phyloP scores from a whole-genome alignment of 2,329 filamentous ascomycete species.

The Aspergillus neoniger region DNA sequence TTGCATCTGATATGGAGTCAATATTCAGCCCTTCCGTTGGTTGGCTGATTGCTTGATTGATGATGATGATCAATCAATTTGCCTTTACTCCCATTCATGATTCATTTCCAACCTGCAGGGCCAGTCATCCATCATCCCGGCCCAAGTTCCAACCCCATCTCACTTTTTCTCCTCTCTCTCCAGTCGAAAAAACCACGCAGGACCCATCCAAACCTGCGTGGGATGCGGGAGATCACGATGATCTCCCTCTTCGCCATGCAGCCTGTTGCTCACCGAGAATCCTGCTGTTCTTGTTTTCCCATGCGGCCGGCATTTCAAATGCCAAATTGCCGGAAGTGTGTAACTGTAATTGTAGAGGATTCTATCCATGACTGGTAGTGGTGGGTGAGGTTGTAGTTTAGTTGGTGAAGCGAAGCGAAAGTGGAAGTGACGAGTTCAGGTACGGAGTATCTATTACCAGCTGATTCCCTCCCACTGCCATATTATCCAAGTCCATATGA shows the following conservation, averaged over 20 bases:
- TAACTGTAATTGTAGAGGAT: background rate
- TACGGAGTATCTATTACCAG: too few species aligned
- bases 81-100: background rate
- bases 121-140: background rate
- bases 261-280: background rate
- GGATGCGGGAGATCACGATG: slow-evolving; percentile 6
- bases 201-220: background rate
- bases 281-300: background rate
- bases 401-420: background rate
- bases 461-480: too few species aligned
- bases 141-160: background rate
- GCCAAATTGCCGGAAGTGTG: background rate
- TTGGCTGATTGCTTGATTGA: too few species aligned
- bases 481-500: too few species aligned
- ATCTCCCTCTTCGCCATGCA: slow-evolving; percentile 1
- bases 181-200: background rate
- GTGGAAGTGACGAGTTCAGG: too few species aligned
- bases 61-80: too few species aligned
- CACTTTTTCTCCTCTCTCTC: background rate
- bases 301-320: background rate
- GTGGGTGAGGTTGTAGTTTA: background rate
- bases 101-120: background rate
- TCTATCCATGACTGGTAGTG: background rate
- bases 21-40: too few species aligned
- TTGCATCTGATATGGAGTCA: too few species aligned